Percentiles rank a stretch among this genome's conserved stretches.
Evolutionary conservation across 768 basidiomycete genomes (phyloP).

Genomic region (Suillus sp.): DNA sequence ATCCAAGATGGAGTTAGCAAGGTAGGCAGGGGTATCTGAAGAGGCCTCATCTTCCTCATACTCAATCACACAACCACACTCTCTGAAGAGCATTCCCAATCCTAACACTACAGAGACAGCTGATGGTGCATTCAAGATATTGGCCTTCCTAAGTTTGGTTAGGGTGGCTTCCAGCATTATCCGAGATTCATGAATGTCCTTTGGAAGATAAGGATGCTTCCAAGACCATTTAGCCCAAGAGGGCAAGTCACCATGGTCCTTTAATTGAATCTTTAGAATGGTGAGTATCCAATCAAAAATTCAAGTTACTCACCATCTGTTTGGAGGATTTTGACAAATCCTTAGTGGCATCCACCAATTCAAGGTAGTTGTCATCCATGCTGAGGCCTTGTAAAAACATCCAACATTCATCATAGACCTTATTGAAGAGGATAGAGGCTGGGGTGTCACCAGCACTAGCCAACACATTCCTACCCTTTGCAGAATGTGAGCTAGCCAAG

Average conservation of each 20-base stretch:
- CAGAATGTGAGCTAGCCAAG: not conserved
- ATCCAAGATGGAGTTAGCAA: not conserved
- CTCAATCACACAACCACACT: not conserved
- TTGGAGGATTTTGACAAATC: too few species aligned
- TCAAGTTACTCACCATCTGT: not conserved
- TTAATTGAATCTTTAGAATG: not conserved
- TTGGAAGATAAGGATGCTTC: not conserved
- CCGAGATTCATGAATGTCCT: not conserved
- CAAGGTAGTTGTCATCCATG: not conserved
- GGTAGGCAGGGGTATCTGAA: not conserved
- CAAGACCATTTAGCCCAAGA: not conserved
- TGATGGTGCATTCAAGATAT: not conserved
- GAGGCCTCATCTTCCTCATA: not conserved
- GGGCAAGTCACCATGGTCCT: not conserved
- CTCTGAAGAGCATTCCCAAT: not conserved
- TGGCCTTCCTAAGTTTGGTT: not conserved
- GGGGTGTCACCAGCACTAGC: too few species aligned
- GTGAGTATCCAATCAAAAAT: not conserved
- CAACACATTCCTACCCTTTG: not conserved
- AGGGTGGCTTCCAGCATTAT: not conserved
- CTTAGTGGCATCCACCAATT: not conserved
- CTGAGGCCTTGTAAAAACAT: not conserved
- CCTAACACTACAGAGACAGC: not conserved
- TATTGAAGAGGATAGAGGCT: not conserved
- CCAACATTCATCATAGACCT: not conserved